phyloP scores from a whole-genome alignment of 441 rosid species.

The Aquilaria agallochum region DNA sequence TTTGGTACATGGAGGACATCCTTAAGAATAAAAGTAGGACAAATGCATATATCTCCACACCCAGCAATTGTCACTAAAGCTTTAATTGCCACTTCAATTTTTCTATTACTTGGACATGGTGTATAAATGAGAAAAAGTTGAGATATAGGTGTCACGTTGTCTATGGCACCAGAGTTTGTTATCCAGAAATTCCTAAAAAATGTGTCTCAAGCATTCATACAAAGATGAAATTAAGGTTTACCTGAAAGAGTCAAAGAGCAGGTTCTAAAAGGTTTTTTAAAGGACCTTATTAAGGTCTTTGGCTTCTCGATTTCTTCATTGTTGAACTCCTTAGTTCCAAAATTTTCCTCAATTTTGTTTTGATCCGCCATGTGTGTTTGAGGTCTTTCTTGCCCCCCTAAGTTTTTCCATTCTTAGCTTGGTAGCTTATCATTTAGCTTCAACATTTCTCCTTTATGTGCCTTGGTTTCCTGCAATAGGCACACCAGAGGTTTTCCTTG shows the following conservation, averaged over 20 bases:
- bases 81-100: not conserved
- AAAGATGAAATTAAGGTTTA: not conserved
- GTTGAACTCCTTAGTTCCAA: not conserved
- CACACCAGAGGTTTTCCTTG: not conserved
- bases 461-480: not conserved
- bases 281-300: not conserved
- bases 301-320: not conserved
- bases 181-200: not conserved
- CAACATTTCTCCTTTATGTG: not conserved
- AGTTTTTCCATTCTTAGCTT: not conserved
- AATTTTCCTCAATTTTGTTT: not conserved
- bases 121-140: not conserved
- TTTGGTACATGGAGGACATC: constrained; percentile 1
- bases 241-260: not conserved
- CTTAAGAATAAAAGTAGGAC: not conserved
- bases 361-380: not conserved
- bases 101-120: constrained; percentile 8
- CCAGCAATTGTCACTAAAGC: not conserved
- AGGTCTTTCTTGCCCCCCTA: not conserved
- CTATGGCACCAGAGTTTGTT: not conserved
- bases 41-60: not conserved
- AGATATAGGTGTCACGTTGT: not conserved
- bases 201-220: not conserved
- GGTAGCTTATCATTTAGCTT: not conserved
- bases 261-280: not conserved